Evolutionary conservation across 768 basidiomycete species (phyloP).

Genomic region (Amanita muscaria): DNA sequence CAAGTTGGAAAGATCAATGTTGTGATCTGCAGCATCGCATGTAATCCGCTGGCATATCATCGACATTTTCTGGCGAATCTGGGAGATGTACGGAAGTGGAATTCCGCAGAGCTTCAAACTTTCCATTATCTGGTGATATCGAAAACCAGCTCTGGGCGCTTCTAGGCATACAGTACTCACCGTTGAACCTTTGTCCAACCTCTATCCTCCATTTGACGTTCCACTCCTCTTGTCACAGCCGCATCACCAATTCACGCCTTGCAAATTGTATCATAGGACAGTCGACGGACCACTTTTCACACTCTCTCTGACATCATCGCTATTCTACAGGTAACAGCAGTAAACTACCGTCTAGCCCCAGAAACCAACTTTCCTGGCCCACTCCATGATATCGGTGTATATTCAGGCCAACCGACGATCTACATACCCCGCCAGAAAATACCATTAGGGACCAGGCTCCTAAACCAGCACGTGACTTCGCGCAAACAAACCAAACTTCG

Average conservation of each 20-base stretch:
- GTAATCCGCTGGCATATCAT: conserved; percentile 41
- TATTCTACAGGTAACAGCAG: too few species aligned
- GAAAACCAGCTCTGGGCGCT: too few species aligned
- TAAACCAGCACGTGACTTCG: too few species aligned
- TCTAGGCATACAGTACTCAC: conserved; percentile 14
- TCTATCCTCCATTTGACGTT: conserved; percentile 32
- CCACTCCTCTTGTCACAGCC: conserved; percentile 28
- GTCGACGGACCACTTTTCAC: too few species aligned
- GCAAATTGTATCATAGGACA: conserved; percentile 5
- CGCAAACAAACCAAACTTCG: too few species aligned
- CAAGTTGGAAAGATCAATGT: conserved; percentile 2
- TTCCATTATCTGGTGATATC: conserved; percentile 9
- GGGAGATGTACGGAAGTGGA: conserved; percentile 14
- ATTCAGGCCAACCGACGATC: too few species aligned
- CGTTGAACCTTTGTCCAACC: conserved; percentile 39
- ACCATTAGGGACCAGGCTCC: too few species aligned
- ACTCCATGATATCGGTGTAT: too few species aligned
- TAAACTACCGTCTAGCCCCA: too few species aligned
- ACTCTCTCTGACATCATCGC: too few species aligned
- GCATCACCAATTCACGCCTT: conserved; percentile 6
- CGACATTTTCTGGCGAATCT: conserved; percentile 33
- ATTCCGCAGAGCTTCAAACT: conserved; percentile 30
- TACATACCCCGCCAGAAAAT: too few species aligned
- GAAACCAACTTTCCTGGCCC: too few species aligned
- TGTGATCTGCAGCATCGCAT: conserved; percentile 38